A percentile compares a stretch with the other conserved stretches of the same genome.
These are phyloP conservation scores for Tolypocladium tropicale DNA, from an alignment of 2,329 filamentous ascomycete species.

Conservation along the genomic window DNA sequence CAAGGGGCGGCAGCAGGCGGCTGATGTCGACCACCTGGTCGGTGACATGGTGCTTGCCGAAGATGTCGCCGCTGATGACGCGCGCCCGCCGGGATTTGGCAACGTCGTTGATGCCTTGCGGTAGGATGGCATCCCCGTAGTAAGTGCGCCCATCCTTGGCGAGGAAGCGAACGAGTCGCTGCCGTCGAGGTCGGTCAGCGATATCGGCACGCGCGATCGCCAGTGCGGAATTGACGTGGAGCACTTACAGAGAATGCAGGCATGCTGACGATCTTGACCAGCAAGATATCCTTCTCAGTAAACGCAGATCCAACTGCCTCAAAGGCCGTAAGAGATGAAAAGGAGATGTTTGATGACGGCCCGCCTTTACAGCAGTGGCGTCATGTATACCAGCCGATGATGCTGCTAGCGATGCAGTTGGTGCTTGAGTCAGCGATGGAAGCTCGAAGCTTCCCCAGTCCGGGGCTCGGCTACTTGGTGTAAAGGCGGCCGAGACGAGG, in stretches of 20 bases:
- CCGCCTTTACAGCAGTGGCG: neutral
- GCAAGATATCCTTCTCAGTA: conserved; percentile 7
- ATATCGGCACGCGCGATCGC: neutral
- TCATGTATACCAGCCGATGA: neutral
- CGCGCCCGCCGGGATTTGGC: conserved; percentile 49
- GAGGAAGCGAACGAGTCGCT: conserved; percentile 66
- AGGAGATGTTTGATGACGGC: neutral
- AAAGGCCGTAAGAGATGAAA: neutral
- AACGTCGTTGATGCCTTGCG: conserved; percentile 48
- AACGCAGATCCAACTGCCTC: conserved; percentile 17
- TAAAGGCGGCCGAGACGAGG: neutral
- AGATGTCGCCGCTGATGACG: conserved; percentile 56
- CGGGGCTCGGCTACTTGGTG: neutral
- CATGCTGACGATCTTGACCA: conserved; percentile 17
- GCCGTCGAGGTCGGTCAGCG: conserved; percentile 2
- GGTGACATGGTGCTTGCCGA: conserved; percentile 53
- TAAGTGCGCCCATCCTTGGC: conserved; percentile 59
- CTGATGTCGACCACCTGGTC: conserved; percentile 47
- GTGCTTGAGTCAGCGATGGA: neutral
- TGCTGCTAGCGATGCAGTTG: neutral
- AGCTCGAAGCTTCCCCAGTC: neutral
- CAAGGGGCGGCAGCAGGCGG: conserved; percentile 52
- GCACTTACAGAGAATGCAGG: conserved; percentile 34
- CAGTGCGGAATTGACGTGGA: neutral
- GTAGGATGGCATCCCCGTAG: conserved; percentile 66